Evolutionary conservation across 2,329 filamentous ascomycete species (phyloP).

Genomic region (Colletotrichum sp.): DNA sequence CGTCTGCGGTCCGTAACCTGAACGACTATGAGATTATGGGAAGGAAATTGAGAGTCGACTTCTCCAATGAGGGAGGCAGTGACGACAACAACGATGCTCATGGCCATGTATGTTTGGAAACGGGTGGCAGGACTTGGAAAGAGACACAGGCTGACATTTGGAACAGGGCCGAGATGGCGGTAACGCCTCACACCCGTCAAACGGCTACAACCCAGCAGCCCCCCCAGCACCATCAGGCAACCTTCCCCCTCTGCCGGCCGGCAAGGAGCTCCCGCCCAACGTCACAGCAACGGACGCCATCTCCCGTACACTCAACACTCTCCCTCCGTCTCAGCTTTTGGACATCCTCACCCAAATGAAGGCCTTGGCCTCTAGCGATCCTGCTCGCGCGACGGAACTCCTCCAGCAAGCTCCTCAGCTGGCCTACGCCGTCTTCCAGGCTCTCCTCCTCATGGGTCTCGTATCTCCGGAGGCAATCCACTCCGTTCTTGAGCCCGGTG

Average conservation of each 20-base stretch:
- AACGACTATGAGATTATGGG: conserved; percentile 97
- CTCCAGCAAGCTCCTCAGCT: conserved; percentile 90
- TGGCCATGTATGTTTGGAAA: conserved; percentile 4
- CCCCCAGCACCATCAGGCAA: conserved; percentile 45
- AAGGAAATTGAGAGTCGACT: conserved; percentile 92
- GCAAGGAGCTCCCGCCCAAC: conserved; percentile 82
- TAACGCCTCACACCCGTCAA: conserved; percentile 27
- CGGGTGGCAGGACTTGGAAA: not conserved
- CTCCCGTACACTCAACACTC: conserved; percentile 84
- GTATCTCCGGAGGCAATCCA: conserved; percentile 85
- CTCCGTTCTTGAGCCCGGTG: conserved; percentile 73
- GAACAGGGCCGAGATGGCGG: conserved; percentile 16
- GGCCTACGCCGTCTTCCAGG: conserved; percentile 93
- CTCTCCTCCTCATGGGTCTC: conserved; percentile 88
- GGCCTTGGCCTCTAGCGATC: conserved; percentile 80
- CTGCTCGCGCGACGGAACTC: conserved; percentile 82
- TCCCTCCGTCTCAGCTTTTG: conserved; percentile 87
- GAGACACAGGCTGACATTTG: not conserved
- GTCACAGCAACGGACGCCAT: conserved; percentile 90
- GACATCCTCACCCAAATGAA: conserved; percentile 97
- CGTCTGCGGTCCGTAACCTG: conserved; percentile 91
- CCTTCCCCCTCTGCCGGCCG: conserved; percentile 82
- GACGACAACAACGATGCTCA: conserved; percentile 66
- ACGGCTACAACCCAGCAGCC: conserved; percentile 34
- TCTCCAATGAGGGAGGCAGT: conserved; percentile 87